A percentile compares a stretch with the other conserved stretches of the same genome.
phyloP scores from a whole-genome alignment of 163 green algal species.

The Picocystis sp. region DNA sequence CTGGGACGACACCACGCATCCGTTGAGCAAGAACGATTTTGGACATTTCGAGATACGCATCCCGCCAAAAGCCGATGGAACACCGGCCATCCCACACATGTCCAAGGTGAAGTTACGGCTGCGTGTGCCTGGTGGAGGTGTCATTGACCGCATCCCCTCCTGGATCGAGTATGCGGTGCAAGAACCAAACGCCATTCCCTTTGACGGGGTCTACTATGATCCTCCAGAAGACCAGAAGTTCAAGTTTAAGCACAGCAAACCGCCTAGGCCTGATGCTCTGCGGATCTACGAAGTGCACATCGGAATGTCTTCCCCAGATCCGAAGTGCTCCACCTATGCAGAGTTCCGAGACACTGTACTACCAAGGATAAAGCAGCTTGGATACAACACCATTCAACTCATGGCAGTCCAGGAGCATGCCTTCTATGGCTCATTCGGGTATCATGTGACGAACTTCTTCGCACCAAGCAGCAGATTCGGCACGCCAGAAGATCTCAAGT shows the following conservation, averaged over 20 bases:
- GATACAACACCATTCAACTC: constrained; percentile 87
- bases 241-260: constrained; percentile 74
- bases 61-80: constrained; percentile 51
- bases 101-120: constrained; percentile 70
- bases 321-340: constrained; percentile 54
- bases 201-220: constrained; percentile 90
- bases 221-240: constrained; percentile 59
- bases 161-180: constrained; percentile 97
- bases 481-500: constrained; percentile 84
- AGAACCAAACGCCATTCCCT: constrained; percentile 81
- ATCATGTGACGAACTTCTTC: constrained; percentile 94
- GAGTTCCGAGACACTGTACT: constrained; percentile 55
- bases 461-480: constrained; percentile 54
- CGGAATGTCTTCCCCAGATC: constrained; percentile 72
- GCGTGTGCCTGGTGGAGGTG: constrained; percentile 59
- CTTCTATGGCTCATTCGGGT: constrained; percentile 75
- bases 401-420: constrained; percentile 96
- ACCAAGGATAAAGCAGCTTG: constrained; percentile 58
- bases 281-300: constrained; percentile 95
- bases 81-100: constrained; percentile 21
- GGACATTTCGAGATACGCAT: constrained; percentile 12
- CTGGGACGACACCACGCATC: constrained; percentile 63
- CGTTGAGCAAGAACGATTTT: too few relatives aligned
- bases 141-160: constrained; percentile 88
- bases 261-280: constrained; percentile 17